Base-by-base conservation (phyloP, 2,329 filamentous ascomycete genomes). In the Neoscytalidium dimidiatum region DNA sequence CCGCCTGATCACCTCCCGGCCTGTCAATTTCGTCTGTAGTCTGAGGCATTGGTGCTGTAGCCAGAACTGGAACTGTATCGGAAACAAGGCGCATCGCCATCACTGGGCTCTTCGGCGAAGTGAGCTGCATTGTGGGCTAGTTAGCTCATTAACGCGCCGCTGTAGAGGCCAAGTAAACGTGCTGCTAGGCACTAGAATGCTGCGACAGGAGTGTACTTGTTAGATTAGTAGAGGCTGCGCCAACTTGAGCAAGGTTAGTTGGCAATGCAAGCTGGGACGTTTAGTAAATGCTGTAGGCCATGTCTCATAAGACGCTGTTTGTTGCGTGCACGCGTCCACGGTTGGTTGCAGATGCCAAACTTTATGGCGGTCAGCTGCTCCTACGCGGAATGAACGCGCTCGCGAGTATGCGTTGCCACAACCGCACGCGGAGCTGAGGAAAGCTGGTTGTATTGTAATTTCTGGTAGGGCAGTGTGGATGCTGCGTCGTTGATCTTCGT, bases 1-100 rank as follows among this genome's bases (percentile, higher is more conserved):
- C 51, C 38, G 75, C 72, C 1, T 68, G 68, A 17, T 73, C 19
- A 57, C 23, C 14, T 2, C 8, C 21, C 7, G 21, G 23, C 28
- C 29, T n/a, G 11, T 56, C 17, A 31, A 28, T 23, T 23, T 62
- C n/a, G 29, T 28, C 21, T 14, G 6, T 5, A 46, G 28, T 11
- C 26, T 9, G 38, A 2, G 14, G 5, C 13, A 5, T 28, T 0
- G 26, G 5, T 21, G 56, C 3, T 5, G 23, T 5, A 21, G 28
- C n/a, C 13, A 5, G 17, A 23, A 1, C 17, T 2, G 41, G 19
- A 21, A 13, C 9, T 2, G 13, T 4, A 8, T 26, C 51, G 14
- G 19, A 14, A 14, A 9, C 28, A 17, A 11, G 5, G 4, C 3
- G 51, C 7, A 21, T n/a, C 43, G 6, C 21, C 6, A 17, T 21